Percentiles rank a stretch among this genome's conserved stretches.
phyloP scores from a whole-genome alignment of 805 yeast genomes.

The Metschnikowia kofuensis region DNA sequence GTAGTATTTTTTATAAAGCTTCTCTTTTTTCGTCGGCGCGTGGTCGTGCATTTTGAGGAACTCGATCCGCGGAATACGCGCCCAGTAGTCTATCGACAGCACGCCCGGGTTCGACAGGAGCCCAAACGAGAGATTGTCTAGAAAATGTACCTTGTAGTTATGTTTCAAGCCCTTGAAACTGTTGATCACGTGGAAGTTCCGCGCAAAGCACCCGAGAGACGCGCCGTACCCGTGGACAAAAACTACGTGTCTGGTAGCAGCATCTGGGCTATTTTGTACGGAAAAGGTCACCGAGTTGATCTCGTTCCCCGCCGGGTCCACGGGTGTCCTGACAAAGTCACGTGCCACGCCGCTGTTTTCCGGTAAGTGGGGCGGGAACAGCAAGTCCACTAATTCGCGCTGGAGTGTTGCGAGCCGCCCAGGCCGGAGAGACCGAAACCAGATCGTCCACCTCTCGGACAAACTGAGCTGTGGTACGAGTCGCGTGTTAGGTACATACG shows the following conservation, averaged over 20 bases:
- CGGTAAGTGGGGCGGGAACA: slow-evolving; percentile 23
- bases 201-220: slow-evolving; percentile 53
- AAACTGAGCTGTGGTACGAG: slow-evolving; percentile 13
- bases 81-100: slow-evolving; percentile 13
- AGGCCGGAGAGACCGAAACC: slow-evolving; percentile 23
- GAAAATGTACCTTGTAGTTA: slow-evolving; percentile 47
- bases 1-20: slow-evolving; percentile 37
- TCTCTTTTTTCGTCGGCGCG: slow-evolving; percentile 26
- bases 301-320: slow-evolving; percentile 26
- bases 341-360: slow-evolving; percentile 25
- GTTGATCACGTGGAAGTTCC: slow-evolving; percentile 46
- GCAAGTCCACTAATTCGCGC: slow-evolving; percentile 31
- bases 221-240: slow-evolving; percentile 60
- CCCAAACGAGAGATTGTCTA: slow-evolving; percentile 52
- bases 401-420: slow-evolving; percentile 31
- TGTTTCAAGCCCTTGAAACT: slow-evolving; percentile 24
- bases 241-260: slow-evolving; percentile 40
- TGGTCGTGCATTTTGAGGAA: slow-evolving; percentile 26
- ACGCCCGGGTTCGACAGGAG: slow-evolving; percentile 46
- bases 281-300: slow-evolving; percentile 37
- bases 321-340: slow-evolving; percentile 16
- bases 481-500: slow-evolving; percentile 11
- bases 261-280: slow-evolving; percentile 23
- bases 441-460: slow-evolving; percentile 9
- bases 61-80: slow-evolving; percentile 20